phyloP scores from a whole-genome alignment of 2,329 filamentous ascomycete species.

The Nothophaeocryptopus gaeumannii region DNA sequence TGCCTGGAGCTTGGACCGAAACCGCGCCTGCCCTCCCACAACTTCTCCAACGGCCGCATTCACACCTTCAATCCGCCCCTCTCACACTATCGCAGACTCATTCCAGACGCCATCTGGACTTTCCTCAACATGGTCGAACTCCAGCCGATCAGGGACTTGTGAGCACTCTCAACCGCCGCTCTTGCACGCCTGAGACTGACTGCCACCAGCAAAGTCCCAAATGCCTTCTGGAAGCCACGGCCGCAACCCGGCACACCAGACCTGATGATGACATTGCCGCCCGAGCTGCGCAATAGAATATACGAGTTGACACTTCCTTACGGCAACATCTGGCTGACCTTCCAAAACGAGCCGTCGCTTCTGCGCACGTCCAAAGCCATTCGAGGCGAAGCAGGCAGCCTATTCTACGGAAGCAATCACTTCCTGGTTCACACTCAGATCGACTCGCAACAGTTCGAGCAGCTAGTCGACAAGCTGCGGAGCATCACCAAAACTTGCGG shows the following conservation, averaged over 20 bases:
- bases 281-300: slow-evolving; percentile 9
- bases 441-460: not conserved
- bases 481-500: slow-evolving; percentile 7
- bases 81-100: too few relatives aligned
- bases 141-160: too few relatives aligned
- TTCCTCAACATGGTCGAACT: too few relatives aligned
- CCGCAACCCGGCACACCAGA: slow-evolving; percentile 5
- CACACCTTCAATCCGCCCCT: too few relatives aligned
- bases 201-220: not conserved
- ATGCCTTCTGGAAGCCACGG: slow-evolving; percentile 1
- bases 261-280: slow-evolving; percentile 5
- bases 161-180: too few relatives aligned
- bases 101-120: too few relatives aligned
- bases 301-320: not conserved
- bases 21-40: too few relatives aligned
- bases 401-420: slow-evolving; percentile 15
- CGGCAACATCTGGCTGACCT: not conserved
- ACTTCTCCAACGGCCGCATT: too few relatives aligned
- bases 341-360: slow-evolving; percentile 6
- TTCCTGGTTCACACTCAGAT: not conserved
- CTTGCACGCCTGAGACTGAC: not conserved
- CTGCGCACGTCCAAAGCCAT: slow-evolving; percentile 12
- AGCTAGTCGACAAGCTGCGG: not conserved
- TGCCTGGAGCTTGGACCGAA: too few relatives aligned
- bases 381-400: slow-evolving; percentile 10